Conservation (phyloP, 805 yeast species). For the Kuraishia hungarica region DNA sequence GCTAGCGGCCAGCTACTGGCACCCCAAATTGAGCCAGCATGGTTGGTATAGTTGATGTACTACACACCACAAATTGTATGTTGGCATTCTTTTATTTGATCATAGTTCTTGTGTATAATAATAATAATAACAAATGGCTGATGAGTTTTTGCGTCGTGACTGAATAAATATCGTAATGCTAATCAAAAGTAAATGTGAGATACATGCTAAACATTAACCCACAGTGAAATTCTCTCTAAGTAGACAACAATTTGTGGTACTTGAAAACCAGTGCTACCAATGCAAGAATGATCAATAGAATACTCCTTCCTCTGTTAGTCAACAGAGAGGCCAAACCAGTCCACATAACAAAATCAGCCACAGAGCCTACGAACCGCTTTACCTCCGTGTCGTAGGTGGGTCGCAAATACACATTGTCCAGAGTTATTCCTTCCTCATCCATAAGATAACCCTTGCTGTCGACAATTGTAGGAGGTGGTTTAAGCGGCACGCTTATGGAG, state of each 20-base stretch:
- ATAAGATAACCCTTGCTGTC: conserved; percentile 17
- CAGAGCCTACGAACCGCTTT: conserved; percentile 7
- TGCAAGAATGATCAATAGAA: not conserved
- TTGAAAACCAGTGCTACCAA: not conserved
- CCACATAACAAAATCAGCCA: conserved; percentile 13
- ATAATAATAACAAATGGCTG: too few relatives aligned
- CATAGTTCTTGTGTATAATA: not conserved
- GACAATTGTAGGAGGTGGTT: conserved; percentile 29
- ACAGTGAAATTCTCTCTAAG: not conserved
- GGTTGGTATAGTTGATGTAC: not conserved
- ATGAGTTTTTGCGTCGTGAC: too few relatives aligned
- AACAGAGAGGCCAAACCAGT: conserved; percentile 7
- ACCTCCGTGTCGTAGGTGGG: conserved; percentile 14
- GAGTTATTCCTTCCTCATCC: conserved; percentile 14
- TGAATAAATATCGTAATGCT: not conserved
- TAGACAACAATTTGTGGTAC: not conserved
- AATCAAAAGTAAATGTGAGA: too few relatives aligned
- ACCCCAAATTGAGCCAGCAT: not conserved
- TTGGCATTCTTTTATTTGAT: not conserved
- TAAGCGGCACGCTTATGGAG: conserved; percentile 35
- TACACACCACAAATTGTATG: not conserved
- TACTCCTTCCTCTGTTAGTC: conserved; percentile 14
- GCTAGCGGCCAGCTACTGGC: too few relatives aligned
- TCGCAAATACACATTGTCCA: conserved; percentile 15
- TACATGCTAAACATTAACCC: too few relatives aligned